A percentile compares a stretch with the other conserved stretches of the same genome.
Conservation (phyloP, 306 rosid species). For the Acacia melanoxylon region DNA sequence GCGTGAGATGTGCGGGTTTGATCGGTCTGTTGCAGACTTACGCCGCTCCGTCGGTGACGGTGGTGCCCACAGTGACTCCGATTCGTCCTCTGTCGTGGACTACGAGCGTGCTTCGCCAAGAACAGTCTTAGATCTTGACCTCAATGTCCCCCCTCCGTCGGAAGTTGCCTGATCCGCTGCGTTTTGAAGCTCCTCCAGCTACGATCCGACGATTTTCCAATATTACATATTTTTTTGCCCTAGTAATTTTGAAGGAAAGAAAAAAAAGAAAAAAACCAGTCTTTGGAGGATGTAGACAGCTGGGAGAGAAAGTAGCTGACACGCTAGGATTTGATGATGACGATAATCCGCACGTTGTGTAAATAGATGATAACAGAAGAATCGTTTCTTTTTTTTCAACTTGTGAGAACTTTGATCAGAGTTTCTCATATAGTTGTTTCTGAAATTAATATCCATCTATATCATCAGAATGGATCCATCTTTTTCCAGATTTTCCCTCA, state of each 20-base stretch:
- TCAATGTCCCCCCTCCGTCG: constrained; percentile 53
- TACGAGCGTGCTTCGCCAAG: constrained; percentile 32
- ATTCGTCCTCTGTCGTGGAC: constrained; percentile 54
- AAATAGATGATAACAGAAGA: constrained; percentile 24
- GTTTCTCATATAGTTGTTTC: constrained; percentile 45
- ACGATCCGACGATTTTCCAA: constrained; percentile 1
- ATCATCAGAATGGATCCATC: background rate
- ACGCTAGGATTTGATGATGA: background rate
- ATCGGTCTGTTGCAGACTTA: background rate
- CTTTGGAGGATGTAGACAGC: background rate
- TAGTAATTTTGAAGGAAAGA: background rate
- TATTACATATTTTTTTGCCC: background rate
- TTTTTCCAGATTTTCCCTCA: background rate
- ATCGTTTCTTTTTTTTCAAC: background rate
- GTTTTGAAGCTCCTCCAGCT: background rate
- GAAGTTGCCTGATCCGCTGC: constrained; percentile 44
- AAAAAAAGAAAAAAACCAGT: background rate
- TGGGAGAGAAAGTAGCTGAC: background rate
- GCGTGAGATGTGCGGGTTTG: constrained; percentile 32
- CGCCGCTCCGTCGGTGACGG: constrained; percentile 3
- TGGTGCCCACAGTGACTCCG: constrained; percentile 49
- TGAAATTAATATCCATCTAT: background rate
- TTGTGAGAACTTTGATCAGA: constrained; percentile 18
- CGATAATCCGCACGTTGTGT: constrained; percentile 20
- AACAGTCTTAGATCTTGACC: constrained; percentile 58